These are phyloP conservation scores for Neurospora sp. DNA, from an alignment of 495 filamentous ascomycete genomes.

Conservation along the genomic window DNA sequence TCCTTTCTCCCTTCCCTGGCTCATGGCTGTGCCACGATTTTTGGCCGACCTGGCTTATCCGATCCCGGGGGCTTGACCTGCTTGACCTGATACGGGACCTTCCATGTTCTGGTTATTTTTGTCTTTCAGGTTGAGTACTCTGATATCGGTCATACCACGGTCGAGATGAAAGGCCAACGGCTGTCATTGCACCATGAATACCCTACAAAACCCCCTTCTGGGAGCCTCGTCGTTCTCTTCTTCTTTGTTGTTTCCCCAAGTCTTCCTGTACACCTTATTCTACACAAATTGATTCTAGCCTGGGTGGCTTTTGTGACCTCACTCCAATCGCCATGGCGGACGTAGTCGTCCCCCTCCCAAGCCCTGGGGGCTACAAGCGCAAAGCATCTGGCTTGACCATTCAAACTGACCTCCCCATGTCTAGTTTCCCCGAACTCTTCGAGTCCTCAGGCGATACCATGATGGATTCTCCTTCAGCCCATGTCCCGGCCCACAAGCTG, in stretches of 20 bases:
- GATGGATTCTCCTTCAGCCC: constrained; percentile 14
- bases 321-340: constrained; percentile 14
- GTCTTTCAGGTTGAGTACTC: neutral
- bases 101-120: neutral
- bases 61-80: neutral
- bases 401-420: constrained; percentile 32
- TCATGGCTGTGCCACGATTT: neutral
- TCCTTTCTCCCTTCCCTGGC: neutral
- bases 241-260: neutral
- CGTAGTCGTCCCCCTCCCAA: constrained; percentile 6
- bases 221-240: neutral
- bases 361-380: constrained; percentile 12
- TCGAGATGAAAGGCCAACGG: neutral
- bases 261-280: neutral
- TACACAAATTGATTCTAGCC: neutral
- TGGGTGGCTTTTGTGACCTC: neutral
- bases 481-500: constrained; percentile 21
- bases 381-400: constrained; percentile 28
- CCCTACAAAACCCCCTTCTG: constrained; percentile 6
- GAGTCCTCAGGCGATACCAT: constrained; percentile 26
- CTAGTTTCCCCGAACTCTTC: constrained; percentile 33
- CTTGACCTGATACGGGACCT: neutral
- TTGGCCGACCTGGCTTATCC: neutral
- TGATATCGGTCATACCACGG: neutral
- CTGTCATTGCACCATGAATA: neutral